A percentile compares a stretch with the other conserved stretches of the same genome.
These are phyloP conservation scores for Rubus parviflorus DNA, from an alignment of 306 rosid genomes.

Conservation along the genomic window DNA sequence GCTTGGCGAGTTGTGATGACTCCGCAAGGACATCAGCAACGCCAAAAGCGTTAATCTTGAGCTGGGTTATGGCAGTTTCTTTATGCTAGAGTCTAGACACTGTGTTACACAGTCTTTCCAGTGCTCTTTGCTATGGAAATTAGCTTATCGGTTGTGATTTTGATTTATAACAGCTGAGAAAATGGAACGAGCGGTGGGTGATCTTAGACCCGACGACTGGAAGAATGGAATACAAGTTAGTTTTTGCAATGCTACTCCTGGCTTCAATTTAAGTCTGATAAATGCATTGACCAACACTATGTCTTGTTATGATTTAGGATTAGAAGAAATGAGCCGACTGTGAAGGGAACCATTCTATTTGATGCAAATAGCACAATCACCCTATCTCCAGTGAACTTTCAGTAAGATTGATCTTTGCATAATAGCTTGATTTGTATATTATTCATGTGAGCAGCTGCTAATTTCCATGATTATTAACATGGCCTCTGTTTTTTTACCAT, in stretches of 20 bases:
- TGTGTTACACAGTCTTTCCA: not conserved
- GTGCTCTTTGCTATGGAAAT: not conserved
- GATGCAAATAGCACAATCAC: constrained; percentile 91
- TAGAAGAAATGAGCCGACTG: constrained; percentile 81
- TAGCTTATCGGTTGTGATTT: not conserved
- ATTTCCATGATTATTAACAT: constrained; percentile 23
- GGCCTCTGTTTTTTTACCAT: constrained; percentile 6
- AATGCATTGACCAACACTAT: not conserved
- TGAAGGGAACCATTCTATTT: constrained; percentile 81
- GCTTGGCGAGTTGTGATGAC: not conserved
- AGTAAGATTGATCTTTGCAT: constrained; percentile 56
- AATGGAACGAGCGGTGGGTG: constrained; percentile 99
- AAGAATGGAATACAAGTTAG: constrained; percentile 97
- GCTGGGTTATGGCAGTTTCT: not conserved
- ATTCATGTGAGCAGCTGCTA: constrained; percentile 7
- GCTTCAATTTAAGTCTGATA: constrained; percentile 18
- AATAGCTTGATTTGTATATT: constrained; percentile 10
- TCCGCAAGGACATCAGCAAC: not conserved
- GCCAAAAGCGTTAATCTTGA: not conserved
- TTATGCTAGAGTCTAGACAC: not conserved
- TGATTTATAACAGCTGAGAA: constrained; percentile 56
- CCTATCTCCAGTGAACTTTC: constrained; percentile 88
- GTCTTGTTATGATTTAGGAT: constrained; percentile 50
- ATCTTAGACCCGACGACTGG: constrained; percentile 91
- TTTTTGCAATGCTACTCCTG: constrained; percentile 18